Evolutionary conservation across 495 filamentous ascomycete genomes (phyloP), one percentile per base, ranked within the genome.

Genomic region (Bathelium albidoporum): DNA sequence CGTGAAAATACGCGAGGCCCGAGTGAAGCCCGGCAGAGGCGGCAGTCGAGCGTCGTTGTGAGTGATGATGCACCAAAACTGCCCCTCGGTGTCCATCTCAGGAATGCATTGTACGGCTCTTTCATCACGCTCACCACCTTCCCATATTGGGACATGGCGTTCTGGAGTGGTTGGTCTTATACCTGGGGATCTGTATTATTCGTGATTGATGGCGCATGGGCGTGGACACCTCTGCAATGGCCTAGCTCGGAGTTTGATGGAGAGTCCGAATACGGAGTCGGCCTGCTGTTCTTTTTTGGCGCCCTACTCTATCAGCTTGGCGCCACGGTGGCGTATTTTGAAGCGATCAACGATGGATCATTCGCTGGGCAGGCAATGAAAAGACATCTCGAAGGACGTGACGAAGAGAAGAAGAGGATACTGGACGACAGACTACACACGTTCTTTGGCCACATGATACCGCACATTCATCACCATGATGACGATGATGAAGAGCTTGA

Each of bases 291-390:
- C 34, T 69, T 69, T 62, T 43, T 69, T 45, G 67, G 67, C 12
- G 64, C 64, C 4, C 58, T 64, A 18, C 53, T 66, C 29, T 69
- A 58, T 29, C 64, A 69, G 59, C 22, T 64, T 44, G 67, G 67
- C 2, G 67, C 61, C 20, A 59, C 65, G 28, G 31, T 62, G n/a
- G 60, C 61, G 29, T 66, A 64, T 52, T 29, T 69, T 12, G 67
- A 69, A 49, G 67, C 67, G n/a, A 62, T 66, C n/a, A 69, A 69
- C 58, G 61, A 66, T 31, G 64, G 55, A 2, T 64, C 64, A 1
- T 66, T 62, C 39, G 60, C 61, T 36, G 64, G 67, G 55, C 58
- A 43, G 2, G 67, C 64, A 22, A 62, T 68, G 66, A 20, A 53
- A 14, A 55, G 59, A 11, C 24, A 64, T 29, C 63, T 68, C 28